phyloP scores from a whole-genome alignment of 305 asterid species.

The Rubia balearica region DNA sequence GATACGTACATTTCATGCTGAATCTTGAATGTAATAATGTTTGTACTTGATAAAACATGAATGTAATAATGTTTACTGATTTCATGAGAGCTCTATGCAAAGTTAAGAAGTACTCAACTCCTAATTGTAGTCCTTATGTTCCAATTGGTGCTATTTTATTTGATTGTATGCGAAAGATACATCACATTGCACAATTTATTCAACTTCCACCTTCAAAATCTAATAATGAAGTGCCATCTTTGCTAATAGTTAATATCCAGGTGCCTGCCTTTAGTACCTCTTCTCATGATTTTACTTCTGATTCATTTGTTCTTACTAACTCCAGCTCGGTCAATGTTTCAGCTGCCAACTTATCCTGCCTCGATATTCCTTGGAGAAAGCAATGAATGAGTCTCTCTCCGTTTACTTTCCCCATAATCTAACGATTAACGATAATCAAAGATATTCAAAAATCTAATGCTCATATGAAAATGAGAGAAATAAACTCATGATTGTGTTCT shows the following conservation, averaged over 20 bases:
- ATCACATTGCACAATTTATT: constrained; percentile 73
- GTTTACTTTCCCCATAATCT: too few species aligned
- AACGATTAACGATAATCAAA: too few species aligned
- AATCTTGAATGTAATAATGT: too few species aligned
- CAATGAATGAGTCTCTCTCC: too few species aligned
- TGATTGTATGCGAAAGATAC: constrained; percentile 52
- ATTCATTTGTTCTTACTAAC: neutral
- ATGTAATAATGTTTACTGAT: neutral
- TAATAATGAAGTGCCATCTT: constrained; percentile 52
- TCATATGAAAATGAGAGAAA: too few species aligned
- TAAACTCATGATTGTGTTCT: too few species aligned
- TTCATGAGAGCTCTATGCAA: constrained; percentile 29
- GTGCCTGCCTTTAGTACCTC: constrained; percentile 19
- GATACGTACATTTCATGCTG: too few species aligned
- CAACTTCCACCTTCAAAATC: constrained; percentile 49
- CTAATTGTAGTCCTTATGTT: constrained; percentile 54
- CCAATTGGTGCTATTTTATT: constrained; percentile 74
- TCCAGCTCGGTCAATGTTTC: constrained; percentile 12
- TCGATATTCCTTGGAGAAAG: too few species aligned
- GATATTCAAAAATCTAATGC: too few species aligned
- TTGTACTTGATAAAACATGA: neutral
- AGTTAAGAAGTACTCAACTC: constrained; percentile 67
- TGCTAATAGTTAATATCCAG: constrained; percentile 73
- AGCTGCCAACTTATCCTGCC: constrained; percentile 19
- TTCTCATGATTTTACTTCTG: neutral